Evolutionary conservation across 768 basidiomycete species (phyloP).

Genomic region (Lactarius sp.): DNA sequence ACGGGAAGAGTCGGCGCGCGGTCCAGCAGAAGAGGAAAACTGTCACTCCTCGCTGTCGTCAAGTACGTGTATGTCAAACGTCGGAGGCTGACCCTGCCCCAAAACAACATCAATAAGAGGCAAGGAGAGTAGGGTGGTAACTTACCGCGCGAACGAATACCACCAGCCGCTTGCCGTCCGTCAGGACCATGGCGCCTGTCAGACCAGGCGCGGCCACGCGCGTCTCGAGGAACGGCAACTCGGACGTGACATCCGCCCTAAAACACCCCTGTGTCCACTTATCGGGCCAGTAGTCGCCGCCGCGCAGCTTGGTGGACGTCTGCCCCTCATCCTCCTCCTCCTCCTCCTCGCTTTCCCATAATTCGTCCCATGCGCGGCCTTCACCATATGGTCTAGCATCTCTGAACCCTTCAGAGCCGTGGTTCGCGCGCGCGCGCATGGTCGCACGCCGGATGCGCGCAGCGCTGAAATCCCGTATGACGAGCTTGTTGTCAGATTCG

Average conservation of each 20-base stretch:
- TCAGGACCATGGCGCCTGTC: conserved; percentile 5
- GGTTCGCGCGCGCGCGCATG: too few relatives aligned
- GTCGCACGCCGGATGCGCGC: conserved; percentile 6
- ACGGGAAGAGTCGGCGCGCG: not conserved
- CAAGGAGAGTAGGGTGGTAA: not conserved
- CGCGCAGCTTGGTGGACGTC: not conserved
- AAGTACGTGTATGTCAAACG: conserved; percentile 15
- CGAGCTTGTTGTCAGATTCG: conserved; percentile 1
- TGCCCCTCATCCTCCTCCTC: too few relatives aligned
- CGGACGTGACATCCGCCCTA: not conserved
- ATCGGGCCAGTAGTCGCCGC: not conserved
- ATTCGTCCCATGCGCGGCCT: too few relatives aligned
- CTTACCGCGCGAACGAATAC: conserved; percentile 8
- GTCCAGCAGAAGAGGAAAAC: too few relatives aligned
- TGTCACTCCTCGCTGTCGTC: not conserved
- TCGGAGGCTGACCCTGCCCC: not conserved
- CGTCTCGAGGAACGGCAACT: conserved; percentile 12
- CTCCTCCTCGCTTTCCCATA: too few relatives aligned
- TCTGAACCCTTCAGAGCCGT: too few relatives aligned
- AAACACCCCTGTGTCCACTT: not conserved
- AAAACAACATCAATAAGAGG: not conserved
- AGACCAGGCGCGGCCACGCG: not conserved
- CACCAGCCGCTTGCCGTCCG: conserved; percentile 11
- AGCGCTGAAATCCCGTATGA: conserved; percentile 15
- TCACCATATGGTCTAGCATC: too few relatives aligned